A percentile compares a stretch with the other conserved stretches of the same genome.
Evolutionary conservation across 208 protist species (phyloP).

Genomic region (Vickermania spadyakhi): DNA sequence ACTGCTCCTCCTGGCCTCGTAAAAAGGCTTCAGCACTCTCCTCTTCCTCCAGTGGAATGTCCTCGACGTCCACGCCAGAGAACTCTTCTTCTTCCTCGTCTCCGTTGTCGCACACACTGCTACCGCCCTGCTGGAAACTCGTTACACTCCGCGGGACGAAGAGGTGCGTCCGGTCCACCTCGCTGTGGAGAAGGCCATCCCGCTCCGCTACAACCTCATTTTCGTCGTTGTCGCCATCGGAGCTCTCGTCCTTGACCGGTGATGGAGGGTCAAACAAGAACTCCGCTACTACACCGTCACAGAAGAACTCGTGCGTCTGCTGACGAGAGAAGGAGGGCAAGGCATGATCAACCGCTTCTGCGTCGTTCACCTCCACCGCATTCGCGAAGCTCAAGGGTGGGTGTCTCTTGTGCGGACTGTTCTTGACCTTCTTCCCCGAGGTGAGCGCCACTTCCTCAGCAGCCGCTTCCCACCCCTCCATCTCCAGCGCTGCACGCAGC

Average conservation of each 20-base stretch:
- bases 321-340: too few relatives aligned
- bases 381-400: constrained; percentile 58
- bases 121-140: too few relatives aligned
- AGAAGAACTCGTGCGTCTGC: constrained; percentile 57
- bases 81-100: too few relatives aligned
- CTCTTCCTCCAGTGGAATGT: not conserved
- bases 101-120: too few relatives aligned
- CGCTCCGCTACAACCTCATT: not conserved
- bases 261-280: constrained; percentile 71
- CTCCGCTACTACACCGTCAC: constrained; percentile 74
- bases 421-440: constrained; percentile 69
- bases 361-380: constrained; percentile 58
- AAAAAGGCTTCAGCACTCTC: constrained; percentile 4
- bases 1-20: constrained; percentile 73
- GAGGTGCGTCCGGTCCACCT: too few relatives aligned
- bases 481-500: not conserved
- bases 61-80: too few relatives aligned
- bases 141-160: too few relatives aligned
- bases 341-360: too few relatives aligned
- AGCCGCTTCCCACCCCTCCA: not conserved
- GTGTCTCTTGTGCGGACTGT: constrained; percentile 56
- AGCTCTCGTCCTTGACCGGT: not conserved
- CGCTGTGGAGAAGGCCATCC: not conserved
- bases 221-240: not conserved
- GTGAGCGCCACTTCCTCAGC: not conserved